phyloP scores from a whole-genome alignment of 257 asterid genomes.

The Petunia axillaris region DNA sequence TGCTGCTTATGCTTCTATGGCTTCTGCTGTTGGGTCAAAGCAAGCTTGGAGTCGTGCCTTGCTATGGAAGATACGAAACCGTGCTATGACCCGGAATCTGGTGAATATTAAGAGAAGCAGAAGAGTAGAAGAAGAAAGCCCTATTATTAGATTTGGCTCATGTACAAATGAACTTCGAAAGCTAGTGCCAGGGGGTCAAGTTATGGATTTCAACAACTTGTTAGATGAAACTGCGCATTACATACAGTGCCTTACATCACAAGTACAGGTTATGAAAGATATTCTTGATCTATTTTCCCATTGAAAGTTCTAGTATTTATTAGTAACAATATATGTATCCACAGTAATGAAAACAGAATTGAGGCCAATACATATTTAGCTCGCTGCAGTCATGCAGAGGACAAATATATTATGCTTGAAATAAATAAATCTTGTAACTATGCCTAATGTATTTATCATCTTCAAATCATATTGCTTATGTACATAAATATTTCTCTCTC shows the following conservation, averaged over 20 bases:
- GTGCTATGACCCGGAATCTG: conserved; percentile 22
- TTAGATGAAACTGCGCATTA: conserved; percentile 75
- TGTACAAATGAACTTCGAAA: conserved; percentile 46
- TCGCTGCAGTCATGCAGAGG: neutral
- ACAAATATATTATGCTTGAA: neutral
- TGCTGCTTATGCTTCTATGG: conserved; percentile 75
- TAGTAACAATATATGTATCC: neutral
- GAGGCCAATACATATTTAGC: neutral
- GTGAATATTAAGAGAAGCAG: neutral
- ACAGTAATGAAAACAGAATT: too few species aligned
- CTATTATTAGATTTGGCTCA: conserved; percentile 34
- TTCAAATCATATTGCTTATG: neutral
- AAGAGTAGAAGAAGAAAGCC: conserved; percentile 31
- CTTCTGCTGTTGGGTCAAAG: conserved; percentile 61
- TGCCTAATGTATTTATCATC: neutral
- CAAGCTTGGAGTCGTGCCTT: conserved; percentile 76
- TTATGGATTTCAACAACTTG: conserved; percentile 56
- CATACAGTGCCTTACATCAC: conserved; percentile 68
- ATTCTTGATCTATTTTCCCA: conserved; percentile 50
- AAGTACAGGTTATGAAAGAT: conserved; percentile 74
- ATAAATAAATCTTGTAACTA: conserved; percentile 9
- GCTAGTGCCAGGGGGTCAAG: conserved; percentile 71
- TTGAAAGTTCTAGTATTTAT: conserved; percentile 14
- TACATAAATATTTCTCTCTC: neutral
- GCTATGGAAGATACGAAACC: conserved; percentile 45